Percentiles rank a stretch among this genome's conserved stretches.
These are phyloP conservation scores for Gymnopilus junonius DNA, from an alignment of 768 basidiomycete genomes.

Conservation along the genomic window DNA sequence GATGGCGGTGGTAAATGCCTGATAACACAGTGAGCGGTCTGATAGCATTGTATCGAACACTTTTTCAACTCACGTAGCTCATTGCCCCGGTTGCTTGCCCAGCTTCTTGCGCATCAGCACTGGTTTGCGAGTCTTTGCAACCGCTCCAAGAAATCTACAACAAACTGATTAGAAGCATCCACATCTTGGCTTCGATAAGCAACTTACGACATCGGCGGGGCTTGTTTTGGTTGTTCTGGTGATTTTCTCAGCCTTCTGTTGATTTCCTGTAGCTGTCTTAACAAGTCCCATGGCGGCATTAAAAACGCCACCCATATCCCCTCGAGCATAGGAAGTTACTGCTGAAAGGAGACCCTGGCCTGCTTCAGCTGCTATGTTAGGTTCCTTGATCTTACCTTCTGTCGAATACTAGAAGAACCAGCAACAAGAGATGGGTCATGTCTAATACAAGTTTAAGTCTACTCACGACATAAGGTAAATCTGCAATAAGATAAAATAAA, in stretches of 20 bases:
- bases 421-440: neutral
- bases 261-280: constrained; percentile 71
- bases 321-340: constrained; percentile 73
- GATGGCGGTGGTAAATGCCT: constrained; percentile 62
- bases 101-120: constrained; percentile 72
- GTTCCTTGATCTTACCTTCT: constrained; percentile 94
- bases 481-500: constrained; percentile 32
- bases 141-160: constrained; percentile 85
- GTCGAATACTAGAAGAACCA: constrained; percentile 73
- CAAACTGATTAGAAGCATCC: neutral
- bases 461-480: constrained; percentile 68
- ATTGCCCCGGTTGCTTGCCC: constrained; percentile 78
- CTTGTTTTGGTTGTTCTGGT: constrained; percentile 71
- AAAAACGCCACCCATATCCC: constrained; percentile 82
- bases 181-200: neutral
- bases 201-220: constrained; percentile 82
- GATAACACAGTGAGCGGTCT: constrained; percentile 32
- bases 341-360: constrained; percentile 86
- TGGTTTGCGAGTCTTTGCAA: constrained; percentile 83
- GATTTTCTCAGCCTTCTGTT: constrained; percentile 64
- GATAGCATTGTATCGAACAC: neutral
- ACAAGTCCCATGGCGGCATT: constrained; percentile 74
- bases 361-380: constrained; percentile 86
- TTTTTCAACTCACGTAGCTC: constrained; percentile 61
- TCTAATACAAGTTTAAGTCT: neutral